phyloP scores from a whole-genome alignment of 2,329 filamentous ascomycete species.

The Huntiella omanensis region DNA sequence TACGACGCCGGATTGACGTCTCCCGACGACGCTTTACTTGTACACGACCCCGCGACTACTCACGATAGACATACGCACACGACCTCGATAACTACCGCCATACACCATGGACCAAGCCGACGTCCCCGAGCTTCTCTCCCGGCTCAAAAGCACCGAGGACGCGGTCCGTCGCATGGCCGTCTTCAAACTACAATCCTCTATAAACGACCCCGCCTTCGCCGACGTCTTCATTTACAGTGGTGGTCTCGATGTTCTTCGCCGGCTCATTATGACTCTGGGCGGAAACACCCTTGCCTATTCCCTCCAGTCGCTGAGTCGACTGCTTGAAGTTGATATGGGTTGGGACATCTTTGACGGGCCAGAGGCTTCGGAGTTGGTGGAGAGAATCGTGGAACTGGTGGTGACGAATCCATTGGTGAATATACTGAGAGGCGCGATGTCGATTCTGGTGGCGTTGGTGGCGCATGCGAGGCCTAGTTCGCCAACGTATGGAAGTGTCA shows the following conservation, averaged over 20 bases:
- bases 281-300: conserved; percentile 95
- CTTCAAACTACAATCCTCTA: conserved; percentile 89
- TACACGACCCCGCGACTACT: too few relatives aligned
- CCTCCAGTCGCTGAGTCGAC: conserved; percentile 66
- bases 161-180: conserved; percentile 95
- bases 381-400: conserved; percentile 73
- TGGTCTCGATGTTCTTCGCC: conserved; percentile 62
- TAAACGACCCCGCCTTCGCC: conserved; percentile 90
- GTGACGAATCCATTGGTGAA: conserved; percentile 94
- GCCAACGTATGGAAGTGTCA: conserved; percentile 21
- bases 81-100: too few relatives aligned
- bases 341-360: conserved; percentile 69
- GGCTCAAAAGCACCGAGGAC: conserved; percentile 56
- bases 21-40: too few relatives aligned
- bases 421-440: conserved; percentile 90
- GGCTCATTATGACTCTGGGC: conserved; percentile 64
- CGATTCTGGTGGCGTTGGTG: conserved; percentile 83
- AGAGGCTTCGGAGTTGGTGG: conserved; percentile 45
- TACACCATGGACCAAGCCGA: conserved; percentile 44
- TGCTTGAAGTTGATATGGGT: conserved; percentile 92
- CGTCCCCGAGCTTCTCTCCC: conserved; percentile 44
- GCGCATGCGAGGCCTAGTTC: conserved; percentile 58
- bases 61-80: too few relatives aligned
- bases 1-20: too few relatives aligned
- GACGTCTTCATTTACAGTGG: conserved; percentile 88